Evolutionary conservation across 495 filamentous ascomycete species (phyloP).

Genomic region (Aspergillus ellipticus): DNA sequence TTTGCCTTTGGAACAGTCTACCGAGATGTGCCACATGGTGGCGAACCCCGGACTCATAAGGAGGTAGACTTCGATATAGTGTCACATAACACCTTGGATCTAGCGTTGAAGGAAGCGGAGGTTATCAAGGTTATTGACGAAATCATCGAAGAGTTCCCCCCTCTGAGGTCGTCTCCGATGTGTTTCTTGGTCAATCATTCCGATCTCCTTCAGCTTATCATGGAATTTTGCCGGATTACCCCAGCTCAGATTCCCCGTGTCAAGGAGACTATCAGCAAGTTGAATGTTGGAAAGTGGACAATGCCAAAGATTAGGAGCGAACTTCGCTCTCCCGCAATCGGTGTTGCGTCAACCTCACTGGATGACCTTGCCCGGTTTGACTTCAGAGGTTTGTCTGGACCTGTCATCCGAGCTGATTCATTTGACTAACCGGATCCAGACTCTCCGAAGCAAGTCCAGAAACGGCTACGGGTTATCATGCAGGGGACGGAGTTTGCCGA

Average conservation of each 20-base stretch:
- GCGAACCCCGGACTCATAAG: constrained; percentile 74
- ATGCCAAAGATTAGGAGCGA: constrained; percentile 86
- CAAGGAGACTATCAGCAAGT: constrained; percentile 81
- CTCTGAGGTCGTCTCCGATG: constrained; percentile 64
- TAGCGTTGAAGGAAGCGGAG: constrained; percentile 91
- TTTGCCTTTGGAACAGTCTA: constrained; percentile 91
- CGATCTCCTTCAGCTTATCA: constrained; percentile 73
- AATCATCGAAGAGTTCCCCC: constrained; percentile 77
- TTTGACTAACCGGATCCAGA: constrained; percentile 43
- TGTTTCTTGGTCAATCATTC: constrained; percentile 94
- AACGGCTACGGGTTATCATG: constrained; percentile 68
- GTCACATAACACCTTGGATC: constrained; percentile 70
- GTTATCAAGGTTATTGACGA: constrained; percentile 93
- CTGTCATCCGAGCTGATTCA: constrained; percentile 2
- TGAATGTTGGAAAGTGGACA: constrained; percentile 77
- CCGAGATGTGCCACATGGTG: constrained; percentile 70
- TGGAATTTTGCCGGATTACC: constrained; percentile 83
- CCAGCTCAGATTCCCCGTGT: constrained; percentile 61
- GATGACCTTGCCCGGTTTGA: constrained; percentile 91
- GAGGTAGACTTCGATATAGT: constrained; percentile 97
- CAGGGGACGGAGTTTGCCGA: constrained; percentile 66
- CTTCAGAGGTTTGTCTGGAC: constrained; percentile 63
- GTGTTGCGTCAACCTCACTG: constrained; percentile 81
- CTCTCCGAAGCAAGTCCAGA: constrained; percentile 66
- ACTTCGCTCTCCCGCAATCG: constrained; percentile 71